phyloP scores from a whole-genome alignment of 73 alveolate genomes.

The Stentor coeruleus region DNA sequence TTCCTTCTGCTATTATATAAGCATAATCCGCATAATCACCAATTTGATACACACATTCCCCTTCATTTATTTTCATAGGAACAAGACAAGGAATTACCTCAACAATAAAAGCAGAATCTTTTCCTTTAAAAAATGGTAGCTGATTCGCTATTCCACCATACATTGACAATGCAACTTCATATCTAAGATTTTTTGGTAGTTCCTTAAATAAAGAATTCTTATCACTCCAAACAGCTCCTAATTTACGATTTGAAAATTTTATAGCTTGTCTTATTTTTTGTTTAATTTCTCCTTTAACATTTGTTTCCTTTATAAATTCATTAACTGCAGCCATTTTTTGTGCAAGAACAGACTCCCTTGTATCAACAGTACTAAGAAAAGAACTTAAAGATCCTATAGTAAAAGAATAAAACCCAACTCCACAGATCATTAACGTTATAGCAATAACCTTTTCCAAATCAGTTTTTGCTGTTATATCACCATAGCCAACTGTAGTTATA shows the following conservation, averaged over 20 bases:
- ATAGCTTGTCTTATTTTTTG: constrained; percentile 49
- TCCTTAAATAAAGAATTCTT: constrained; percentile 40
- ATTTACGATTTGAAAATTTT: constrained; percentile 39
- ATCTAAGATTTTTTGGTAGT: constrained; percentile 44
- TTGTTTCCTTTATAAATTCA: constrained; percentile 48
- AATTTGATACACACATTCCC: constrained; percentile 40
- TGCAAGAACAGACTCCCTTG: constrained; percentile 37
- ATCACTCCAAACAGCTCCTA: constrained; percentile 48
- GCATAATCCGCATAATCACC: constrained; percentile 44
- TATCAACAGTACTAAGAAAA: constrained; percentile 63
- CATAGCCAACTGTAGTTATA: constrained; percentile 91
- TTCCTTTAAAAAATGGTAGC: constrained; percentile 46
- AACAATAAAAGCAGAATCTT: constrained; percentile 47
- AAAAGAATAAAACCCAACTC: constrained; percentile 83
- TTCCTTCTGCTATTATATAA: constrained; percentile 44
- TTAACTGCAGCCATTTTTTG: constrained; percentile 47
- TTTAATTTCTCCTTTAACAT: constrained; percentile 30
- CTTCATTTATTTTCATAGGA: constrained; percentile 42
- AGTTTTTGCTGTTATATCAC: constrained; percentile 82
- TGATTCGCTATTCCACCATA: constrained; percentile 43
- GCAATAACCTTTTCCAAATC: constrained; percentile 60
- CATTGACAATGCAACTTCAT: constrained; percentile 48
- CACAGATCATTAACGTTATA: constrained; percentile 60
- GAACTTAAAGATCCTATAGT: constrained; percentile 82
- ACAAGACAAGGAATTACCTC: constrained; percentile 40